Base-by-base conservation (phyloP, 306 rosid genomes). In the Pterocarpus santalinus region DNA sequence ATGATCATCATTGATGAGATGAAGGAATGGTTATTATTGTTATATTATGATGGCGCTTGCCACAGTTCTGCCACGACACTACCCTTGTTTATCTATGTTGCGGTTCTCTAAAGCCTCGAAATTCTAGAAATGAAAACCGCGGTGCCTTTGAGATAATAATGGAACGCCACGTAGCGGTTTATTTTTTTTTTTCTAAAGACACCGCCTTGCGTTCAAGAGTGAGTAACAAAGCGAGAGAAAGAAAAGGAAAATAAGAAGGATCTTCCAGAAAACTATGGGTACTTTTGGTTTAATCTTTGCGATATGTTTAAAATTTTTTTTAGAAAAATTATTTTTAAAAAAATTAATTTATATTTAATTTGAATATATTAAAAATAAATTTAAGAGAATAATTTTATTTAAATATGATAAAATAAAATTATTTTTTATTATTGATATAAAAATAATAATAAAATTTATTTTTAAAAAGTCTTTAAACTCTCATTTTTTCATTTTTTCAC, bases 111-210 rank as follows among this genome's bases (percentile, higher is more conserved):
- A 72, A 53, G 55, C 49, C 33, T 28, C 47, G 3, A 67, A 65
- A 3, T 46, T 15, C 49, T 66, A 16, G 28, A 75, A 52, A 55
- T 35, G 75, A 71, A 69, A 73, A 65, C 5, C 41, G 30, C 71
- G 34, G 34, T 47, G 65, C 15, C 1, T 65, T 83, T 10, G 55
- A 30, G 52, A 11, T 56, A 39, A 38, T 34, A 9, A 35, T 62
- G 69, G 0, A 12, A 32, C 8, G 84, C 65, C 86, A 62, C 78
- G 82, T 74, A 43, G 67, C 79, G 15, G 67, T 56, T 56, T 4
- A 1, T 52, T 16, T 28, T 22, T 22, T 56, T 56, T 4, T 5
- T 52, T 16, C 2, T 46, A 35, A 72, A 72, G 80, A 72, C 68
- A 81, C 44, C 64, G 53, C 32, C 55, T 72, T 85, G 68, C 56